Conservation (phyloP, 306 rosid genomes). For the Gynostemma pentaphyllum region DNA sequence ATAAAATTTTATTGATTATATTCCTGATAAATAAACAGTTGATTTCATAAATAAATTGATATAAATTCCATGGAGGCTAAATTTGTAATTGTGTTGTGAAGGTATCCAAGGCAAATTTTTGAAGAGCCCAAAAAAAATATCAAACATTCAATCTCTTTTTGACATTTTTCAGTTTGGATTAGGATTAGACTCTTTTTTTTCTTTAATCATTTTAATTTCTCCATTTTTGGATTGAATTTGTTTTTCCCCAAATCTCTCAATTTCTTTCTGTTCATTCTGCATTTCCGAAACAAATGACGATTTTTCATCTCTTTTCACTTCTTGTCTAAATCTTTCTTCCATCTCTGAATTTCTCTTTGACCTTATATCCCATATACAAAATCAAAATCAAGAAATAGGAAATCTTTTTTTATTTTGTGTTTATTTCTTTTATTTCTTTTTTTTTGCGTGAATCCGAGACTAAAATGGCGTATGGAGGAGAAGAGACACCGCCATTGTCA, state of each 20-base stretch:
- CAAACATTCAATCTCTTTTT: not conserved
- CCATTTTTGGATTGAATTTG: constrained; percentile 4
- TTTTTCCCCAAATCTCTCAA: constrained; percentile 4
- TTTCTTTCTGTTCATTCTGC: not conserved
- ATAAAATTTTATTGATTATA: no score
- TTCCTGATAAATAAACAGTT: no score
- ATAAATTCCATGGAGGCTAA: not conserved
- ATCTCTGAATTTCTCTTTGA: not conserved
- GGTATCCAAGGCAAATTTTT: no score
- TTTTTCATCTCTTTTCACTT: not conserved
- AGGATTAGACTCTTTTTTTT: no score
- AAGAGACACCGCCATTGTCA: constrained; percentile 16
- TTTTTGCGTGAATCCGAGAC: not conserved
- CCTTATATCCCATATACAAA: no score
- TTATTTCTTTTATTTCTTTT: not conserved
- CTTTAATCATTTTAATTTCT: not conserved
- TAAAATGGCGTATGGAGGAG: constrained; percentile 23
- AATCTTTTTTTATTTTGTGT: no score
- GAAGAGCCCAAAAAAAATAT: not conserved
- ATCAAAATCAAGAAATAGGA: not conserved
- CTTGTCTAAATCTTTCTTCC: not conserved
- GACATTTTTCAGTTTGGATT: not conserved
- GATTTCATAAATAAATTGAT: not conserved
- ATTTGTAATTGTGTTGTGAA: not conserved
- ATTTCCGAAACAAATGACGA: not conserved